Conservation (phyloP, 495 filamentous ascomycete genomes). For the Tuber borchii region DNA sequence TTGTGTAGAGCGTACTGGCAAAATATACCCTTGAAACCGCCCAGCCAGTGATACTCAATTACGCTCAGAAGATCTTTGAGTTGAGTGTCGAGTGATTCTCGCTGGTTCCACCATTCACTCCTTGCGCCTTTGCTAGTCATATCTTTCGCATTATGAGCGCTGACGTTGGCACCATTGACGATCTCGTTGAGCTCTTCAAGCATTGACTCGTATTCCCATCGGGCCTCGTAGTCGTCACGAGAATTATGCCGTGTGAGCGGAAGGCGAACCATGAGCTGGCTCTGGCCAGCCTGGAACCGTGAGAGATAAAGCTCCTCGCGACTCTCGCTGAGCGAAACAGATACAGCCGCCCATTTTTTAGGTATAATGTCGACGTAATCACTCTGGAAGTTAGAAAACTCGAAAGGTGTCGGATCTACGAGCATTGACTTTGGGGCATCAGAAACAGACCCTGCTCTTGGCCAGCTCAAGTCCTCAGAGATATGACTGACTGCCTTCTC, state of each 20-base stretch:
- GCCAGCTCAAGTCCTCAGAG: conserved; percentile 47
- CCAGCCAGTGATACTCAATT: conserved; percentile 89
- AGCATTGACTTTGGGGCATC: conserved; percentile 26
- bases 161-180: conserved; percentile 68
- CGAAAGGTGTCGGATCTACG: conserved; percentile 43
- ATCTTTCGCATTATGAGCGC: conserved; percentile 64
- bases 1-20: conserved; percentile 58
- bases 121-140: conserved; percentile 56
- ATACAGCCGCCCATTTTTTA: conserved; percentile 72
- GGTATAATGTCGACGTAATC: conserved; percentile 80
- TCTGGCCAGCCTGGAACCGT: conserved; percentile 62
- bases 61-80: conserved; percentile 71
- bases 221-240: conserved; percentile 70
- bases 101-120: conserved; percentile 79
- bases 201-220: conserved; percentile 75
- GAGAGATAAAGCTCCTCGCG: conserved; percentile 75
- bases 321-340: conserved; percentile 72
- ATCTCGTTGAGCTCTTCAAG: conserved; percentile 73
- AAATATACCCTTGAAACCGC: conserved; percentile 87
- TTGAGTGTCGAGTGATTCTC: conserved; percentile 69
- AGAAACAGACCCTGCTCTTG: conserved; percentile 42
- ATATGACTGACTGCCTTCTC: conserved; percentile 43
- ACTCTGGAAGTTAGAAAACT: conserved; percentile 55
- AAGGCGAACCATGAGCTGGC: conserved; percentile 76
- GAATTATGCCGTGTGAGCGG: conserved; percentile 75